phyloP scores from a whole-genome alignment of 495 filamentous ascomycete species.

The Annulohypoxylon stygium region DNA sequence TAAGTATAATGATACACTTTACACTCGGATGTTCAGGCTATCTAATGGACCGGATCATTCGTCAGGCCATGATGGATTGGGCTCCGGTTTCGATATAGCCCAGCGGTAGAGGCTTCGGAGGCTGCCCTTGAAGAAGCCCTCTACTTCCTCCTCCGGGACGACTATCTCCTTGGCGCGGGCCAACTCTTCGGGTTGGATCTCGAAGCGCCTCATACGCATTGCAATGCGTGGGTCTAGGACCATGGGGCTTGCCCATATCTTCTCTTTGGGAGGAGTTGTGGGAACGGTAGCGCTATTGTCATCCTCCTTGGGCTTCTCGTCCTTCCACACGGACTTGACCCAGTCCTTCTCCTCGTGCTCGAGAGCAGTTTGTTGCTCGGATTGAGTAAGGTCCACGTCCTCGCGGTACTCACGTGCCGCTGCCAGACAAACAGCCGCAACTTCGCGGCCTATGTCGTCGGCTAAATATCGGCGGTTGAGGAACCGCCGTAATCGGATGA shows the following conservation, averaged over 20 bases:
- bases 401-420: constrained; percentile 64
- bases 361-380: constrained; percentile 80
- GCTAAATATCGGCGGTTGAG: constrained; percentile 87
- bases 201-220: constrained; percentile 83
- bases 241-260: constrained; percentile 81
- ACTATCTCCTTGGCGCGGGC: constrained; percentile 71
- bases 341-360: constrained; percentile 85
- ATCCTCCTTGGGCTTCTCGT: constrained; percentile 79
- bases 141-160: constrained; percentile 74
- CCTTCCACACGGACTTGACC: constrained; percentile 82
- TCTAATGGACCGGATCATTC: constrained; percentile 20
- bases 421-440: constrained; percentile 84
- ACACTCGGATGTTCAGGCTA: not conserved
- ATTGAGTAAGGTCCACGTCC: constrained; percentile 48
- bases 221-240: constrained; percentile 83
- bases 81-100: constrained; percentile 52
- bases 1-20: constrained; percentile 35
- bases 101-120: constrained; percentile 60
- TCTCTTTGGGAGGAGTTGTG: constrained; percentile 58
- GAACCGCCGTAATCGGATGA: constrained; percentile 87
- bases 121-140: constrained; percentile 70
- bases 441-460: constrained; percentile 88
- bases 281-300: constrained; percentile 35
- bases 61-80: constrained; percentile 46
- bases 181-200: constrained; percentile 74